Percentiles rank a stretch among this genome's conserved stretches.
phyloP scores from a whole-genome alignment of 2,329 filamentous ascomycete genomes.

The Trichoderma atrobrunneum region DNA sequence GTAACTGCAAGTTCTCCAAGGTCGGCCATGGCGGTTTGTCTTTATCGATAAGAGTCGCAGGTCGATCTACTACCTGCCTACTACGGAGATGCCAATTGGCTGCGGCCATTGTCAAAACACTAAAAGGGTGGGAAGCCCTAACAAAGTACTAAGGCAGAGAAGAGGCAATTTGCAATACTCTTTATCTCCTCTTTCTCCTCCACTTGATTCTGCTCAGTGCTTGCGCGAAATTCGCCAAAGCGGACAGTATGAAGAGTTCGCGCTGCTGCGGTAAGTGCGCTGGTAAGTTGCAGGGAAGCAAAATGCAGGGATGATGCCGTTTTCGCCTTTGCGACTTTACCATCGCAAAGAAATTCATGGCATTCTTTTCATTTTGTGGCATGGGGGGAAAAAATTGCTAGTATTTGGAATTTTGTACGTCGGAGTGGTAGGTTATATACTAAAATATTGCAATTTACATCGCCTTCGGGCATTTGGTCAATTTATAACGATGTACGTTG shows the following conservation, averaged over 20 bases:
- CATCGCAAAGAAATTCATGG: neutral
- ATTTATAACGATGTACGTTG: conserved; percentile 21
- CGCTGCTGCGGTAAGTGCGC: neutral
- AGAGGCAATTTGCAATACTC: neutral
- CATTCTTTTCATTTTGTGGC: neutral
- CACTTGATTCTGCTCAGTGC: neutral
- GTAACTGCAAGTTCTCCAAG: neutral
- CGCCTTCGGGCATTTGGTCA: conserved; percentile 23
- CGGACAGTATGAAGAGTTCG: neutral
- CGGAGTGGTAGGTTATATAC: neutral
- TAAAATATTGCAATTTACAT: neutral
- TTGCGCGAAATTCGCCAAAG: neutral
- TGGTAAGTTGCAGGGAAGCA: neutral
- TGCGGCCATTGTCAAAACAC: neutral
- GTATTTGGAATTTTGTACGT: neutral
- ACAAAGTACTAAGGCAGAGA: neutral
- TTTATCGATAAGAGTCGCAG: neutral
- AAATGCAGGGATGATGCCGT: neutral
- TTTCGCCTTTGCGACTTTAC: neutral
- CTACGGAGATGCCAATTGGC: neutral
- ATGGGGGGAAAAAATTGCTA: neutral
- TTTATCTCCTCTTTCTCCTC: neutral
- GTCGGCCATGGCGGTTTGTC: neutral
- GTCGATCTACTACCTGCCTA: neutral
- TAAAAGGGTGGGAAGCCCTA: neutral